phyloP scores from a whole-genome alignment of 352 stramenopile genomes.

The Phytophthora kernoviae region DNA sequence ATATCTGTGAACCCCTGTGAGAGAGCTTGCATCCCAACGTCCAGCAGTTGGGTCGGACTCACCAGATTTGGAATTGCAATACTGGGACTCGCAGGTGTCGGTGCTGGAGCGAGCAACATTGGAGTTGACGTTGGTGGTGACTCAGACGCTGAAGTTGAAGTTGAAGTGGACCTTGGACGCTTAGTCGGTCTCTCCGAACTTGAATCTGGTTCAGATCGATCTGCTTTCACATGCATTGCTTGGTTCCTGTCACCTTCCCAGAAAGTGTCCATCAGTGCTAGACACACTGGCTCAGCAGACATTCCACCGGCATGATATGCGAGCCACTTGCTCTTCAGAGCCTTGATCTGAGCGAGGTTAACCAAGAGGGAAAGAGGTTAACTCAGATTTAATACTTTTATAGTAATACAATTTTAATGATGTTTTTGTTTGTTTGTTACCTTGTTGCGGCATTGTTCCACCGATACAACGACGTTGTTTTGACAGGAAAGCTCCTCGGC shows the following conservation, averaged over 20 bases:
- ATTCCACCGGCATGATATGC: slow-evolving; percentile 17
- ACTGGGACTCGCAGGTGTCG: not conserved
- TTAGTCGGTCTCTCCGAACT: not conserved
- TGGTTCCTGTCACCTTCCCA: slow-evolving; percentile 12
- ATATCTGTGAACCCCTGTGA: slow-evolving; percentile 15
- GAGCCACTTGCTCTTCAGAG: slow-evolving; percentile 27
- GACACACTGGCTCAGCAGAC: slow-evolving; percentile 10
- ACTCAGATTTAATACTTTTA: not conserved
- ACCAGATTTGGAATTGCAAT: not conserved
- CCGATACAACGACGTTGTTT: slow-evolving; percentile 14
- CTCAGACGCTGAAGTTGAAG: not conserved
- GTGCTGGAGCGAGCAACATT: not conserved
- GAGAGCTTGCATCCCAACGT: not conserved
- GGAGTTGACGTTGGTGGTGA: slow-evolving; percentile 2
- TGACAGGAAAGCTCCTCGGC: slow-evolving; percentile 15
- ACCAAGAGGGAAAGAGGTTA: slow-evolving; percentile 4
- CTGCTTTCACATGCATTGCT: slow-evolving; percentile 4
- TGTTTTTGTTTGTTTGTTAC: not conserved
- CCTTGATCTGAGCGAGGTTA: slow-evolving; percentile 17
- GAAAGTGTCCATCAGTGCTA: slow-evolving; percentile 20
- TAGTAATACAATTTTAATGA: not conserved
- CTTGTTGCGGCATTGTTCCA: slow-evolving; percentile 34
- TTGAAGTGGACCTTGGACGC: not conserved
- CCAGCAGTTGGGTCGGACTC: slow-evolving; percentile 1
- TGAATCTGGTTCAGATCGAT: slow-evolving; percentile 2